Conservation (phyloP, 176 grass and related monocot genomes). For the Oryza rufipogon region DNA sequence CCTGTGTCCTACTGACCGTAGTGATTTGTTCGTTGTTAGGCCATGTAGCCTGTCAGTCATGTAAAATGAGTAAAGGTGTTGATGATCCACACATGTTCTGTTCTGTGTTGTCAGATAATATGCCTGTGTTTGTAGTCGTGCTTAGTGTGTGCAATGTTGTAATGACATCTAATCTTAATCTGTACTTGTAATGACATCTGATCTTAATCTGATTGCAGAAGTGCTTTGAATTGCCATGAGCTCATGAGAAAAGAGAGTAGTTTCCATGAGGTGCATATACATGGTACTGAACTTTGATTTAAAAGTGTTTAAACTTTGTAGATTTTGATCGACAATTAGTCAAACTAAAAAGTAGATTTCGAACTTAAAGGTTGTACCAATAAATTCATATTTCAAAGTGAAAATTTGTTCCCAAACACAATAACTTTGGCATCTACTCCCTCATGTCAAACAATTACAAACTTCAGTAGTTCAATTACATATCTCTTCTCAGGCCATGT, state of each 20-base stretch:
- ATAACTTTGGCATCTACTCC: no score
- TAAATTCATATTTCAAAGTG: no score
- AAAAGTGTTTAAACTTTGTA: no score
- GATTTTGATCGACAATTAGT: no score
- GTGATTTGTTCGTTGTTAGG: constrained; percentile 22
- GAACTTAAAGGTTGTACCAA: no score
- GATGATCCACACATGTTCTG: constrained; percentile 1
- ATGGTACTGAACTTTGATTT: neutral
- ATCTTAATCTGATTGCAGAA: neutral
- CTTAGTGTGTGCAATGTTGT: neutral
- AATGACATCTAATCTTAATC: neutral
- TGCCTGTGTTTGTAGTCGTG: neutral
- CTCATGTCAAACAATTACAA: no score
- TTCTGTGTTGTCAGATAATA: neutral
- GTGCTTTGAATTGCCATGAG: neutral
- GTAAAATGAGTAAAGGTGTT: neutral
- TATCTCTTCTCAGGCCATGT: no score
- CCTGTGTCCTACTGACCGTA: neutral
- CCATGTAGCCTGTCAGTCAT: neutral
- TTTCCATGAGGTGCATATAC: neutral
- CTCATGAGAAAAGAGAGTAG: neutral
- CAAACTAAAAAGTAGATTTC: no score
- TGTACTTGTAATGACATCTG: neutral
- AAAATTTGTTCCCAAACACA: no score
- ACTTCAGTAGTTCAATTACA: no score